Evolutionary conservation across 1,139 yeast genomes (phyloP), one percentile per base, ranked within the genome.

Genomic region (Keqinozyma sinolaborantium): DNA sequence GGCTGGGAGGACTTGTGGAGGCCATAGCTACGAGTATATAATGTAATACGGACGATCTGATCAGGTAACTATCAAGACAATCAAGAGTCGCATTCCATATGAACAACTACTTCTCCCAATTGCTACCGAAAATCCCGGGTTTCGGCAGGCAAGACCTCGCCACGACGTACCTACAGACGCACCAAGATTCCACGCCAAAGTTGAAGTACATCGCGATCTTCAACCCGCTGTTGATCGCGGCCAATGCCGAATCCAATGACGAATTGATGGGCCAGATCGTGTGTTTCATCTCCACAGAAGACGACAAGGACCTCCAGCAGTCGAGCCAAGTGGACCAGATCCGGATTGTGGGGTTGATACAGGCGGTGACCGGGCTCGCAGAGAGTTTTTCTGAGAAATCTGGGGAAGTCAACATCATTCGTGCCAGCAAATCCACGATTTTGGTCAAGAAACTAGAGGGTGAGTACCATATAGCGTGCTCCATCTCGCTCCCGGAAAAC

Each of bases 1-100:
- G 74, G 81, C 5, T 92, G 97, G 97, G 56, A 63, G 4, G 85
- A 80, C 35, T 55, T 88, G 21, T 87, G 83, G 83, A 23, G 38
- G 23, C 47, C 48, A 16, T 45, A n/a, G n/a, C n/a, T n/a, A n/a
- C n/a, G n/a, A n/a, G n/a, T n/a, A n/a, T n/a, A n/a, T n/a, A n/a
- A n/a, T n/a, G n/a, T n/a, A n/a, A n/a, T n/a, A n/a, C n/a, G n/a
- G n/a, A n/a, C n/a, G n/a, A n/a, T n/a, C n/a, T n/a, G n/a, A 10
- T 7, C 15, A 24, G 5, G 15, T 24, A 24, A 24, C n/a, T 10
- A 7, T 5, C n/a, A 16, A 7, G 5, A 16, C 5, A 16, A n/a
- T 26, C 5, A 10, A 16, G 12, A 26, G 9, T 16, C 7, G 20
- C 9, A 7, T 23, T 15, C 19, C 5, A 23, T 24, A 51, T 52